Conservation (phyloP, 441 rosid species). For the Francoa sonchifolia region DNA sequence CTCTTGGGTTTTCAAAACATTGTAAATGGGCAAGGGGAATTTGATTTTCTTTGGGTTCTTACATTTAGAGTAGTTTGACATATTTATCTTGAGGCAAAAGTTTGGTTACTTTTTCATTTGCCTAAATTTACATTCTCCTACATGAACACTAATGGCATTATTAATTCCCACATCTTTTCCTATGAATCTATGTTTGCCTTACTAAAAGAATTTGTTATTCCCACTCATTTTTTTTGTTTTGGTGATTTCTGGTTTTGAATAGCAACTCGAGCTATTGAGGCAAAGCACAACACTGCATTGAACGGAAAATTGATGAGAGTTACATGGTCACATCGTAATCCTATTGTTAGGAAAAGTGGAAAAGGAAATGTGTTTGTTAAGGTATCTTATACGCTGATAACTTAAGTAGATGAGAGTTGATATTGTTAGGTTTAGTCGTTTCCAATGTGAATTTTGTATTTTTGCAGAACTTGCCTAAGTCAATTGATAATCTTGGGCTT, state of each 20-base stretch:
- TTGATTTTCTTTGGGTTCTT: no score
- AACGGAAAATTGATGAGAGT: constrained; percentile 39
- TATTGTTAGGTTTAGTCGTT: neutral
- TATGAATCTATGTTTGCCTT: neutral
- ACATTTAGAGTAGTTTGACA: no score
- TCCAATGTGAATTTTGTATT: neutral
- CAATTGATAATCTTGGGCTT: constrained; percentile 23
- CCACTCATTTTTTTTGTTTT: neutral
- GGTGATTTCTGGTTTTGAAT: constrained; percentile 8
- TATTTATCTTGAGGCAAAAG: no score
- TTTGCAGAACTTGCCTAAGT: constrained; percentile 32
- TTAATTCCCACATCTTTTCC: no score
- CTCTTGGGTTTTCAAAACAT: no score
- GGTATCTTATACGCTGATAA: constrained; percentile 14
- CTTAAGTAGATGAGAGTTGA: neutral
- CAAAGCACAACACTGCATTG: constrained; percentile 30
- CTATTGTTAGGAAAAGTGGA: constrained; percentile 38
- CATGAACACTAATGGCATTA: no score
- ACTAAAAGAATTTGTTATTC: neutral
- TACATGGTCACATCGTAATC: constrained; percentile 42
- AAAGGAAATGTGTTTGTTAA: constrained; percentile 45
- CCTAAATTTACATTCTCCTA: no score
- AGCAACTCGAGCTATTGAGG: constrained; percentile 36
- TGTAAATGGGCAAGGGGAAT: no score
- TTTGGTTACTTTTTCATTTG: no score